Evolutionary conservation across 108 stramenopile species (phyloP).

Genomic region (Phaeodactylum tricornutum): DNA sequence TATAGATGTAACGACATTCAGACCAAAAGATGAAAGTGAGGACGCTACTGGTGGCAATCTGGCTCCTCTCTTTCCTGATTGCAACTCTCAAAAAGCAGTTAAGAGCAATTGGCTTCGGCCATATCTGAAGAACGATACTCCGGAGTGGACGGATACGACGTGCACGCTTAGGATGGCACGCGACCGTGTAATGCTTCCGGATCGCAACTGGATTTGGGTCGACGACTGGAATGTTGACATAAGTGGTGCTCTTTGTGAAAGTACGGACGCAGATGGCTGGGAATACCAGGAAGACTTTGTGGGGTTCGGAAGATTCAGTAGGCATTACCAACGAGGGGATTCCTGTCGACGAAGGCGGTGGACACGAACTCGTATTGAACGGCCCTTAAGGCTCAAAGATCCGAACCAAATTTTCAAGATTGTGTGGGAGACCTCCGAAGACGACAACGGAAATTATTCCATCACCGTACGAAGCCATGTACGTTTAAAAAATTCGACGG

Average conservation of each 20-base stretch:
- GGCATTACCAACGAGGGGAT: constrained; percentile 53
- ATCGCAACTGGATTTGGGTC: constrained; percentile 69
- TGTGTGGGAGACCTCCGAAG: constrained; percentile 40
- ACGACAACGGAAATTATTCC: constrained; percentile 36
- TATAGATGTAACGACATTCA: not conserved
- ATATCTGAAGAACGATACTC: constrained; percentile 63
- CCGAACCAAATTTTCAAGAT: constrained; percentile 24
- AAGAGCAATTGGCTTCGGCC: constrained; percentile 53
- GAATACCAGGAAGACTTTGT: constrained; percentile 73
- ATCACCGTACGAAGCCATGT: constrained; percentile 47
- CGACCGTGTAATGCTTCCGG: constrained; percentile 56
- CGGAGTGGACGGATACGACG: constrained; percentile 70
- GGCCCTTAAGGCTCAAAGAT: constrained; percentile 25
- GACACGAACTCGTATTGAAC: constrained; percentile 59
- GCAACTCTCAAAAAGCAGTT: no score
- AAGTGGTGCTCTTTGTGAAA: constrained; percentile 31
- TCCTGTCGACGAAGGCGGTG: constrained; percentile 57
- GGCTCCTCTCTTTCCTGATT: no score
- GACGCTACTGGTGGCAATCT: no score
- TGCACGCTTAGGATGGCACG: constrained; percentile 30
- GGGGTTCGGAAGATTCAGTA: constrained; percentile 37
- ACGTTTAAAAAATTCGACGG: constrained; percentile 38
- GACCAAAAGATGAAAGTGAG: not conserved
- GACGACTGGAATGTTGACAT: constrained; percentile 74
- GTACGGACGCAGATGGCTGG: constrained; percentile 74